Evolutionary conservation across 2,329 filamentous ascomycete genomes (phyloP), one percentile per base, ranked within the genome.

Genomic region (Colletotrichum falcatum): DNA sequence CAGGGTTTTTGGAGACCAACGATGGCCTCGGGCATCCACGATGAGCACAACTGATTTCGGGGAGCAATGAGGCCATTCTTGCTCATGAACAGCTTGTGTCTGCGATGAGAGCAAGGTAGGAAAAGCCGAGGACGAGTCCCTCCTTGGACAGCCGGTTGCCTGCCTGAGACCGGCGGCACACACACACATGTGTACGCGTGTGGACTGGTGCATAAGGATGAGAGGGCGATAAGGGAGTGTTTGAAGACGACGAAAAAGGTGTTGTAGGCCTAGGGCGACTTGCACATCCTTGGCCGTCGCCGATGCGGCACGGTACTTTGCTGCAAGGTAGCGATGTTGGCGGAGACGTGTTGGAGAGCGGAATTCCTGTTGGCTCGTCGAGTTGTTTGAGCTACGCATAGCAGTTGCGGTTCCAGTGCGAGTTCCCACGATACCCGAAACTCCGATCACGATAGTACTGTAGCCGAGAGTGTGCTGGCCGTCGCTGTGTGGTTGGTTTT

Each of bases 381-480:
- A 26, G 35, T 14, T 59, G 64, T 70, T 70, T 70, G 67, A 67
- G 67, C 51, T 42, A 67, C 62, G 67, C 51, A 62, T 54, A 46
- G 61, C 46, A 51, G 61, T 64, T 62, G 67, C 49, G 58, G 42
- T 46, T 44, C 18, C 20, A 33, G 26, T 35, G 51, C 51, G 26
- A 67, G 64, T 58, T 26, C 42, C 56, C 58, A 53, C 56, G 58
- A 62, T 53, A 28, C 53, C 64, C 64, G 53, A 62, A 51, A 44
- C 58, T 56, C 56, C 63, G 26, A 70, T 56, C 49, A 70, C 28
- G n/a, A 51, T 70, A 35, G 66, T 63, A 67, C 53, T 62, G 44
- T 53, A 28, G 28, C 44, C 14, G 26, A n/a, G 20, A n/a, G 42
- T 30, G 44, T 60, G 55, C 54, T 39, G 30, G 46, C 42, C 28